Evolutionary conservation across 305 asterid genomes (phyloP).

Genomic region (Rubia balearica): DNA sequence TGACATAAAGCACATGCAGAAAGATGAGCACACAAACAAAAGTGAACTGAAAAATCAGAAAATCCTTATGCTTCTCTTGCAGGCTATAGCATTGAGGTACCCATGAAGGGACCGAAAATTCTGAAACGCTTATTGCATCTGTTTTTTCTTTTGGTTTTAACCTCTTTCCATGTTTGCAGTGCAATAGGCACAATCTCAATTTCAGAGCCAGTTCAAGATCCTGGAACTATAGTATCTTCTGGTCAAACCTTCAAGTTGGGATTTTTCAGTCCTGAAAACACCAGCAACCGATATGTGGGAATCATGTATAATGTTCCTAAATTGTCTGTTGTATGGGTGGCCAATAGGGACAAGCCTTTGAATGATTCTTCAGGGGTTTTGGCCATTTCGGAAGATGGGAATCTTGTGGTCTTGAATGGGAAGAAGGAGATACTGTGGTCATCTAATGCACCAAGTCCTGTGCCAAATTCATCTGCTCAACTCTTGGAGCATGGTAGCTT

Average conservation of each 20-base stretch:
- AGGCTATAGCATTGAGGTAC: not conserved
- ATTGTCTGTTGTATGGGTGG: not conserved
- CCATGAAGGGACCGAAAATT: not conserved
- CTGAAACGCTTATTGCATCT: not conserved
- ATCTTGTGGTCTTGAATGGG: not conserved
- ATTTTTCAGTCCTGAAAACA: not conserved
- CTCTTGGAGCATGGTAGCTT: not conserved
- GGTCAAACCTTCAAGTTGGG: not conserved
- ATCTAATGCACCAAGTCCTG: not conserved
- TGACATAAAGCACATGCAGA: not conserved
- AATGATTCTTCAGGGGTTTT: not conserved
- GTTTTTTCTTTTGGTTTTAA: not conserved
- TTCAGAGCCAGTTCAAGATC: not conserved
- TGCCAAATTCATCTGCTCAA: not conserved
- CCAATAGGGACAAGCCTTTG: not conserved
- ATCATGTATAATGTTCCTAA: not conserved
- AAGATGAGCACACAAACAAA: not conserved
- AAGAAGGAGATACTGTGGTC: not conserved
- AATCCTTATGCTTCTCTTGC: not conserved
- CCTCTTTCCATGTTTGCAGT: constrained; percentile 19
- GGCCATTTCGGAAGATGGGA: not conserved
- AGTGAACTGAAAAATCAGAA: not conserved
- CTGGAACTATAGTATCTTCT: not conserved
- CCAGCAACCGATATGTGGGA: not conserved
- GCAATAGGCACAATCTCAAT: constrained; percentile 23